phyloP scores from a whole-genome alignment of 805 yeast species.

The Jamesozyma rosinii region DNA sequence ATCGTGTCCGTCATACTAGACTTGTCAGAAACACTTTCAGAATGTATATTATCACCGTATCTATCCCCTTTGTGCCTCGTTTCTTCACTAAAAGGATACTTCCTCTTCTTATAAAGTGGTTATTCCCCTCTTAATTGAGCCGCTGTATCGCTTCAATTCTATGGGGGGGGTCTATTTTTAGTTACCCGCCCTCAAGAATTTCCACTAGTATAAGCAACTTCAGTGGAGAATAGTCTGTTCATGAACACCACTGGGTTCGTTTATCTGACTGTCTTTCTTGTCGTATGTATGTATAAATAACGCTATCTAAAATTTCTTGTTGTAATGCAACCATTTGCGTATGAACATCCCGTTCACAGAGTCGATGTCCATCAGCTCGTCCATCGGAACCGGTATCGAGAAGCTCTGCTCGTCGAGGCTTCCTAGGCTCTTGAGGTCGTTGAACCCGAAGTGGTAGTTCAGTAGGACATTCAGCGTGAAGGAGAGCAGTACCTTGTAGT shows the following conservation, averaged over 20 bases:
- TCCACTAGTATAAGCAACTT: no score
- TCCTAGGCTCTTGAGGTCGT: constrained; percentile 27
- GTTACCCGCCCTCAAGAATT: background rate
- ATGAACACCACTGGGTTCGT: no score
- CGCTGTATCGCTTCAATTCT: no score
- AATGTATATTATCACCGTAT: no score
- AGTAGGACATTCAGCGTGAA: constrained; percentile 35
- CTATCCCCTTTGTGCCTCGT: background rate
- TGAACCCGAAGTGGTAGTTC: constrained; percentile 46
- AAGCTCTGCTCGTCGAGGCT: constrained; percentile 18
- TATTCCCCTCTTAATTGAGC: no score
- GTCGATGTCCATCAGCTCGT: constrained; percentile 14
- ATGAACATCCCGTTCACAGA: constrained; percentile 22
- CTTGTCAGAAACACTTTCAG: no score
- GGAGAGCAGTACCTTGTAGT: constrained; percentile 36
- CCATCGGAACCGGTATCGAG: constrained; percentile 25
- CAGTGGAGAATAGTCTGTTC: no score
- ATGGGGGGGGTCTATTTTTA: background rate
- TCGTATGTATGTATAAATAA: no score
- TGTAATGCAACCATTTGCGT: constrained; percentile 29
- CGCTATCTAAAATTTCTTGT: constrained; percentile 28
- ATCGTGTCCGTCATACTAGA: background rate
- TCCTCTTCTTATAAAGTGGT: background rate
- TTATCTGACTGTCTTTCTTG: no score
- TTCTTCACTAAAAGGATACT: background rate